Percentiles rank a stretch among this genome's conserved stretches.
These are phyloP conservation scores for Myrmaecium sp. DNA, from an alignment of 2,329 filamentous ascomycete species.

Conservation along the genomic window DNA sequence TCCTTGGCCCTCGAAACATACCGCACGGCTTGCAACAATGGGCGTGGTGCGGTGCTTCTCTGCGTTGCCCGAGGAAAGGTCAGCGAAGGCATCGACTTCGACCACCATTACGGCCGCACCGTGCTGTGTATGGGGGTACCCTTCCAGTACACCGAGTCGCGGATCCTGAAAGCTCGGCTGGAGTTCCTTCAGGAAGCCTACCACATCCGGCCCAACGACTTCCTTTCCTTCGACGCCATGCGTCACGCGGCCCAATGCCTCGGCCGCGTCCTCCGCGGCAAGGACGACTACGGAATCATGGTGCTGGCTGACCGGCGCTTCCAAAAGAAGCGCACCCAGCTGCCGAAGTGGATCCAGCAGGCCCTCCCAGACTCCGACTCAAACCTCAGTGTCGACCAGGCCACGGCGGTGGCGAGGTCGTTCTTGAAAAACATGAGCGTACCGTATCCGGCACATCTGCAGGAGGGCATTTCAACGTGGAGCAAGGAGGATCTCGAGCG, in stretches of 20 bases:
- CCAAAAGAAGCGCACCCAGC: constrained; percentile 73
- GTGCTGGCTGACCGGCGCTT: constrained; percentile 89
- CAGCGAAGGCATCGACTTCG: constrained; percentile 95
- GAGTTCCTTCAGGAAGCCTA: constrained; percentile 97
- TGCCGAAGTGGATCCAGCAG: constrained; percentile 94
- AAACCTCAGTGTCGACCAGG: constrained; percentile 91
- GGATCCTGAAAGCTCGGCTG: constrained; percentile 85
- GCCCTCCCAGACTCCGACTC: constrained; percentile 70
- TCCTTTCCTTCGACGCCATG: constrained; percentile 97
- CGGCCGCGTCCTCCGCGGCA: constrained; percentile 82
- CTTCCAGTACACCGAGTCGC: constrained; percentile 96
- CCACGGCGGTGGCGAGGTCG: constrained; percentile 70
- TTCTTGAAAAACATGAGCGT: constrained; percentile 88
- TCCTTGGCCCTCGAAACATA: constrained; percentile 92
- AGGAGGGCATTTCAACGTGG: constrained; percentile 91
- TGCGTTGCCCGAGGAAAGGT: constrained; percentile 96
- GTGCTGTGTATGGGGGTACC: constrained; percentile 94
- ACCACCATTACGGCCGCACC: constrained; percentile 92
- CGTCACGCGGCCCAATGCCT: constrained; percentile 95
- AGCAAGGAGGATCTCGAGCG: constrained; percentile 58
- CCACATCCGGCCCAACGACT: constrained; percentile 91
- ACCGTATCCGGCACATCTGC: constrained; percentile 65
- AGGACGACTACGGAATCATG: constrained; percentile 99
- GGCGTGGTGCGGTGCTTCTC: constrained; percentile 77
- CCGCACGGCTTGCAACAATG: constrained; percentile 93